Base-by-base conservation (phyloP, 345 rosid species). In the Erysimum cheiranthoides region DNA sequence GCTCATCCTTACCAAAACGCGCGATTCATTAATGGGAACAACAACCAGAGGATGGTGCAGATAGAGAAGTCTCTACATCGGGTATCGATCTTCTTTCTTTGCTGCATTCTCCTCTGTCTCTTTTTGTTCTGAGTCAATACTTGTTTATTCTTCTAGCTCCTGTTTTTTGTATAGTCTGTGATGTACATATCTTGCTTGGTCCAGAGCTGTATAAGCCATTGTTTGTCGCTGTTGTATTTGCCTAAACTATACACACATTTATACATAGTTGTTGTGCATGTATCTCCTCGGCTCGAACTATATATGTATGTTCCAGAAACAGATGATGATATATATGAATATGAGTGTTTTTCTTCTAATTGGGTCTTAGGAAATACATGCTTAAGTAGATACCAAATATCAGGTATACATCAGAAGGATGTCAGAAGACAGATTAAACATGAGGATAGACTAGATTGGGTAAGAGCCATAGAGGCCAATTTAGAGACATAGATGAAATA, bases 101-200 rank as follows among this genome's bases (percentile, higher is more conserved):
- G 92, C 66, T 93, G 93, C 85, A 61, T 88, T 61, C 60, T 88
- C 35, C 74, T 91, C 6, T 93, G 97, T 61, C 96, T 91, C n/a
- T 70, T 93, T 31, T 79, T 88, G 71, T 93, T 93, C 81, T 93
- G 81, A 87, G 40, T 40, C 50, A 10, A 2, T 4, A 13, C 21
- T 18, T 43, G 45, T 61, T 38, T 16, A 61, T 61, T 21, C 46
- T 36, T 60, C 2, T 69, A 54, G 53, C 53, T 42, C 39, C n/a
- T 3, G 1, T 17, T 70, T 56, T 60, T 38, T 21, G 54, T 53
- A 32, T 6, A 64, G 71, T 73, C 7, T 63, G 76, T 72, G 28
- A 43, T 73, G 64, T 64, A 64, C 18, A 63, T 73, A 73, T 10
- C 53, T 53, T 53, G 53, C 68, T 25, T 59, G 46, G 59, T 13